phyloP scores from a whole-genome alignment of 2,329 filamentous ascomycete genomes.

The Myriosclerotinia curreyana region DNA sequence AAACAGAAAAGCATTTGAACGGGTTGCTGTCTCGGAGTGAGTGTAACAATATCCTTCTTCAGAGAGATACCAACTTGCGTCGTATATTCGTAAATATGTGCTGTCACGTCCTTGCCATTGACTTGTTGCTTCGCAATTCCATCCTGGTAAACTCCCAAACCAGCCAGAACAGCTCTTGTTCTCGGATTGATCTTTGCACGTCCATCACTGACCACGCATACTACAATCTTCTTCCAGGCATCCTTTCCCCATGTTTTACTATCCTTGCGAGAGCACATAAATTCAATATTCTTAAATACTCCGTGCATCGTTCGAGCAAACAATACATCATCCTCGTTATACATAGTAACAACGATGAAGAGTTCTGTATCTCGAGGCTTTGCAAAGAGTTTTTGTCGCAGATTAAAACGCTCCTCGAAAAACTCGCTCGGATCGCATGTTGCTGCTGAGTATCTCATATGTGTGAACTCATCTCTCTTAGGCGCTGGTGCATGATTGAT shows the following conservation, averaged over 20 bases:
- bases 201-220: constrained; percentile 93
- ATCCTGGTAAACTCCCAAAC: constrained; percentile 97
- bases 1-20: constrained; percentile 98
- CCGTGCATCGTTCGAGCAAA: constrained; percentile 99
- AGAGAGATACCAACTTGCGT: constrained; percentile 97
- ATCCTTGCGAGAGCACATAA: constrained; percentile 90
- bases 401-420: constrained; percentile 79
- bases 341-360: constrained; percentile 98
- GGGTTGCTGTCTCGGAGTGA: constrained; percentile 96
- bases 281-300: constrained; percentile 95
- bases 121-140: constrained; percentile 98
- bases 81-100: constrained; percentile 98
- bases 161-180: constrained; percentile 89
- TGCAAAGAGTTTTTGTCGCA: constrained; percentile 83
- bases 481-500: constrained; percentile 47
- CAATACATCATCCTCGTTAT: constrained; percentile 95
- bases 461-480: constrained; percentile 83
- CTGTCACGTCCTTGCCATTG: constrained; percentile 92
- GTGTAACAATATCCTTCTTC: constrained; percentile 98
- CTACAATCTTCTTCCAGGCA: constrained; percentile 98
- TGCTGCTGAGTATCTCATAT: constrained; percentile 91
- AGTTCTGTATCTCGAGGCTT: constrained; percentile 88
- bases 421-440: constrained; percentile 97
- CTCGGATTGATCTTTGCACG: constrained; percentile 89
- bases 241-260: constrained; percentile 95